Conservation (phyloP, 192 early-diverging fungal genomes). For the Funneliformis mosseae region DNA sequence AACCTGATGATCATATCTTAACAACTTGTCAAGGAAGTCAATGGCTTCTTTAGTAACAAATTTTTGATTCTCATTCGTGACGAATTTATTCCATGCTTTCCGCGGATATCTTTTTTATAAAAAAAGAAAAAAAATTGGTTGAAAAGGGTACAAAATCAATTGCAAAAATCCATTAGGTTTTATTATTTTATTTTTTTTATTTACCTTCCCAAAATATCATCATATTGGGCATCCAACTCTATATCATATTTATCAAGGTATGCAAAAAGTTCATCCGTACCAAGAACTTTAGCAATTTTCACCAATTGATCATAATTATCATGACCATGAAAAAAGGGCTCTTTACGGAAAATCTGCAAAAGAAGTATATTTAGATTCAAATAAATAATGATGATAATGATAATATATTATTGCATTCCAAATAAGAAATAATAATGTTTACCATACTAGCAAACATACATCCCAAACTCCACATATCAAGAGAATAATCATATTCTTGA, state of each 20-base stretch:
- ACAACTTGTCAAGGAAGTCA: conserved; percentile 87
- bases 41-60: conserved; percentile 88
- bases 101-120: conserved; percentile 67
- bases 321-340: conserved; percentile 99
- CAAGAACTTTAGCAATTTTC: conserved; percentile 96
- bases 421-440: conserved; percentile 25
- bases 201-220: conserved; percentile 88
- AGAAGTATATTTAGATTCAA: neutral
- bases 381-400: neutral
- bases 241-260: conserved; percentile 98
- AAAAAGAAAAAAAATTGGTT: neutral
- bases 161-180: neutral
- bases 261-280: conserved; percentile 90
- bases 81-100: conserved; percentile 87
- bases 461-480: conserved; percentile 99
- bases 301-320: conserved; percentile 99
- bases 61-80: conserved; percentile 83
- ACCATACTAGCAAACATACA: conserved; percentile 99
- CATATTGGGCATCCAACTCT: conserved; percentile 85
- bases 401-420: neutral
- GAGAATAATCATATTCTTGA: conserved; percentile 97
- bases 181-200: neutral
- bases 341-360: conserved; percentile 93
- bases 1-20: conserved; percentile 90
- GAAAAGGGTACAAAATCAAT: neutral